Conservation (phyloP, 2,329 filamentous ascomycete species). For the Beauveria medogensis region DNA sequence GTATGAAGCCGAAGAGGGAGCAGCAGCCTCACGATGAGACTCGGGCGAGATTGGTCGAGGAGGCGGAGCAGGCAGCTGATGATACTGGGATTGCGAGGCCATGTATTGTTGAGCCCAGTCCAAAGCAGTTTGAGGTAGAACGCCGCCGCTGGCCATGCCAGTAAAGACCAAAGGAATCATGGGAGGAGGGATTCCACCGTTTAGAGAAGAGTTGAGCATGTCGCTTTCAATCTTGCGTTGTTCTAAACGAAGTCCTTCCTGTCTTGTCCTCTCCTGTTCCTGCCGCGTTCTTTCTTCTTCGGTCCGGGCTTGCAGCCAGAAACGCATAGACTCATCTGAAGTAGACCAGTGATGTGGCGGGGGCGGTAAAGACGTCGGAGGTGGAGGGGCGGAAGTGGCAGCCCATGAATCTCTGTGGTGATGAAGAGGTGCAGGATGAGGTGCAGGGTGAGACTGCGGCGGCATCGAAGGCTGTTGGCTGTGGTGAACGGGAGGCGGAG, state of each 20-base stretch:
- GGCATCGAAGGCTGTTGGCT: conserved; percentile 17
- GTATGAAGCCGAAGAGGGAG: conserved; percentile 27
- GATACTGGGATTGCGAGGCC: conserved; percentile 39
- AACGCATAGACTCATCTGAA: conserved; percentile 62
- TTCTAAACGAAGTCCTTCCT: conserved; percentile 60
- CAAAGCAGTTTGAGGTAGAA: conserved; percentile 50
- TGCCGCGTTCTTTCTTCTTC: conserved; percentile 68
- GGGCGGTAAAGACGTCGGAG: conserved; percentile 50
- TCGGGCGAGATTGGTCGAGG: conserved; percentile 45
- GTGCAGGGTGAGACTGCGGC: conserved; percentile 18
- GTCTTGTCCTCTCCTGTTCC: conserved; percentile 62
- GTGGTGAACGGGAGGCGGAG: conserved; percentile 12
- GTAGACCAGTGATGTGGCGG: conserved; percentile 59
- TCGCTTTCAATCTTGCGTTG: conserved; percentile 65
- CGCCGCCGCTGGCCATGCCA: conserved; percentile 55
- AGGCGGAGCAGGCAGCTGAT: conserved; percentile 37
- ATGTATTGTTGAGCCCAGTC: conserved; percentile 64
- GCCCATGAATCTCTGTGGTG: conserved; percentile 31
- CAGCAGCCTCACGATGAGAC: conserved; percentile 44
- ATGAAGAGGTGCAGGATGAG: conserved; percentile 13
- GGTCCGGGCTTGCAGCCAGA: conserved; percentile 61
- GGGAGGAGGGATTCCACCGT: conserved; percentile 62
- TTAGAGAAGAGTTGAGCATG: conserved; percentile 61
- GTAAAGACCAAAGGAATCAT: conserved; percentile 71
- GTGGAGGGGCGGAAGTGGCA: conserved; percentile 22